A percentile compares a stretch with the other conserved stretches of the same genome.
Conservation (phyloP, 202 grass and related monocot genomes). For the Setaria italica region DNA sequence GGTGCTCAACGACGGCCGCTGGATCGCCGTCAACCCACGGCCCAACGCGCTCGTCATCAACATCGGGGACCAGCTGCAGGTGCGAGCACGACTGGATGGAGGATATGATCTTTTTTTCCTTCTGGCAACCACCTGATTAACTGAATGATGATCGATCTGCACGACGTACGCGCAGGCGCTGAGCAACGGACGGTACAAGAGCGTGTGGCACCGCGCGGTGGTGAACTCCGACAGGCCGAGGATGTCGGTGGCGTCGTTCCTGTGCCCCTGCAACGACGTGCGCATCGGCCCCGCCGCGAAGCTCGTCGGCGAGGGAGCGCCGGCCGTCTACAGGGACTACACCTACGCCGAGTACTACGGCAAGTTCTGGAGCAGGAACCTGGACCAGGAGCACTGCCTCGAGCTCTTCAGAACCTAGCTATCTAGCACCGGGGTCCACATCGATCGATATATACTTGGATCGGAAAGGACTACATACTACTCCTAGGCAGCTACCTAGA, state of each 20-base stretch:
- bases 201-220: conserved; percentile 86
- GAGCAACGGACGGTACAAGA: conserved; percentile 84
- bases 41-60: conserved; percentile 86
- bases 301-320: conserved; percentile 53
- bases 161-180: conserved; percentile 46
- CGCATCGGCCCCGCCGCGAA: conserved; percentile 63
- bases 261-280: conserved; percentile 79
- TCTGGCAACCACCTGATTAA: too few species aligned
- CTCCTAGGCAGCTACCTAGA: too few species aligned
- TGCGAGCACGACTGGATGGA: neutral
- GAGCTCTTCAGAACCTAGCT: conserved; percentile 72
- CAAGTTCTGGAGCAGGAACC: conserved; percentile 92
- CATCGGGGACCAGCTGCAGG: conserved; percentile 86
- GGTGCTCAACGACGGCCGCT: conserved; percentile 66
- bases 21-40: conserved; percentile 75
- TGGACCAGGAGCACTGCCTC: conserved; percentile 90
- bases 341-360: conserved; percentile 91
- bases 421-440: too few species aligned
- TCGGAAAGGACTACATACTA: too few species aligned
- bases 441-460: too few species aligned
- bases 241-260: conserved; percentile 89
- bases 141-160: too few species aligned
- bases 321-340: conserved; percentile 76
- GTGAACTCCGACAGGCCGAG: conserved; percentile 70
- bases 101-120: too few species aligned